Evolutionary conservation across 768 basidiomycete genomes (phyloP).

Genomic region (Auriscalpium vulgare): DNA sequence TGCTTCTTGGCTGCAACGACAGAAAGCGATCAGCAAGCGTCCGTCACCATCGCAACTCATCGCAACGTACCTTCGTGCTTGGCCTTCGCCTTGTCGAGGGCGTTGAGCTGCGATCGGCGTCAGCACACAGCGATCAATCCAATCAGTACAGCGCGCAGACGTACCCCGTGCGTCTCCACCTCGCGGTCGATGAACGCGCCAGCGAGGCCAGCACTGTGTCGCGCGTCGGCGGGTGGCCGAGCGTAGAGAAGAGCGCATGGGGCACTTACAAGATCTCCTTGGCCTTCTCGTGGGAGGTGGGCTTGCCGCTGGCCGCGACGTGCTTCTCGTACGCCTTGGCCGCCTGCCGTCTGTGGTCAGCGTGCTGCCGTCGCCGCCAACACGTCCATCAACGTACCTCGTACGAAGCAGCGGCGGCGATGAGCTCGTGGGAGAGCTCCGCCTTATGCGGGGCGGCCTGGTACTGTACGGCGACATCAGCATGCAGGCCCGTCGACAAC

Average conservation of each 20-base stretch:
- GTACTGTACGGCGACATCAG: slow-evolving; percentile 27
- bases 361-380: too few relatives aligned
- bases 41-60: too few relatives aligned
- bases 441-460: slow-evolving; percentile 49
- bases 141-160: slow-evolving; percentile 8
- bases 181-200: slow-evolving; percentile 47
- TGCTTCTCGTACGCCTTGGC: slow-evolving; percentile 59
- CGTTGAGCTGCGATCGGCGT: slow-evolving; percentile 30
- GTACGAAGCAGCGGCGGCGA: slow-evolving; percentile 60
- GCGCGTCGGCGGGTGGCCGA: too few relatives aligned
- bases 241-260: neutral
- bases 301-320: slow-evolving; percentile 37
- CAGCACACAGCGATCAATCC: neutral
- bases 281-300: slow-evolving; percentile 41
- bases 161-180: slow-evolving; percentile 53
- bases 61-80: slow-evolving; percentile 27
- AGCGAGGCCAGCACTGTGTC: slow-evolving; percentile 40
- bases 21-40: too few relatives aligned
- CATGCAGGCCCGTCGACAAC: neutral
- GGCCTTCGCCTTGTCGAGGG: slow-evolving; percentile 34
- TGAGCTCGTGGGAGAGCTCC: slow-evolving; percentile 53
- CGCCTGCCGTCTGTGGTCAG: slow-evolving; percentile 31
- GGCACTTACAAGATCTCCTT: slow-evolving; percentile 44
- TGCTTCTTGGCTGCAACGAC: too few relatives aligned
- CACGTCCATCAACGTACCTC: slow-evolving; percentile 33